Conservation (phyloP, 2,329 filamentous ascomycete species). For the Gliomastix tumulicola region DNA sequence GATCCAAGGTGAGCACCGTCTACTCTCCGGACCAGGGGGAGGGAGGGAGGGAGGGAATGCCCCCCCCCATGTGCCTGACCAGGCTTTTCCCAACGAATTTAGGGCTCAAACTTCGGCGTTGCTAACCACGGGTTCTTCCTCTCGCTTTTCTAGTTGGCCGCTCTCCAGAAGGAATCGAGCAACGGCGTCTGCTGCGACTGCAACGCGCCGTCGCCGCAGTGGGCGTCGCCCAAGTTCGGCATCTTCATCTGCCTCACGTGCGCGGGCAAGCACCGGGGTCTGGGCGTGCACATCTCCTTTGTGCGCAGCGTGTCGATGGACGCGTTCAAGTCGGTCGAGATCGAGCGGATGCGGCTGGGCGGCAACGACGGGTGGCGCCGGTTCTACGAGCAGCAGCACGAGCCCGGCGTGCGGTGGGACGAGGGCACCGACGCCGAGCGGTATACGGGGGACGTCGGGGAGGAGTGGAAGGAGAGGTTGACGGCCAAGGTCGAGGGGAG, state of each 20-base stretch:
- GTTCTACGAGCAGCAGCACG: slow-evolving; percentile 73
- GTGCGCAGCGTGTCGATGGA: slow-evolving; percentile 98
- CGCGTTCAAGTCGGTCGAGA: slow-evolving; percentile 89
- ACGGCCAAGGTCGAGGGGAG: slow-evolving; percentile 80
- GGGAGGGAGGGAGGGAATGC: no score
- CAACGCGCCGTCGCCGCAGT: slow-evolving; percentile 92
- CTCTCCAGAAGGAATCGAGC: slow-evolving; percentile 82
- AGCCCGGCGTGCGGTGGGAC: slow-evolving; percentile 69
- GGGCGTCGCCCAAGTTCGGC: slow-evolving; percentile 95
- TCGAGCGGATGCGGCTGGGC: slow-evolving; percentile 86
- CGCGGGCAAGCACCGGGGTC: slow-evolving; percentile 86
- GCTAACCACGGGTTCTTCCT: slow-evolving; percentile 5
- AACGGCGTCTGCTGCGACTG: slow-evolving; percentile 95
- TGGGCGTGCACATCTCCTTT: slow-evolving; percentile 98
- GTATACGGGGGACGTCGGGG: slow-evolving; percentile 82
- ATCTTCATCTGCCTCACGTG: slow-evolving; percentile 98
- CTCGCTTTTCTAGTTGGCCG: slow-evolving; percentile 59
- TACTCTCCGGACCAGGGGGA: no score
- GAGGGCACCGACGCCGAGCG: slow-evolving; percentile 84
- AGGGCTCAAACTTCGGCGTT: neutral
- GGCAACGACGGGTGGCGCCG: slow-evolving; percentile 82
- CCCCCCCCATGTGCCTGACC: no score
- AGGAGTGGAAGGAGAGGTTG: slow-evolving; percentile 91
- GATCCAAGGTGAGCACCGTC: slow-evolving; percentile 67
- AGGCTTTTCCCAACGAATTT: no score